Conservation (phyloP, 345 rosid species). For the Salix dunnii region DNA sequence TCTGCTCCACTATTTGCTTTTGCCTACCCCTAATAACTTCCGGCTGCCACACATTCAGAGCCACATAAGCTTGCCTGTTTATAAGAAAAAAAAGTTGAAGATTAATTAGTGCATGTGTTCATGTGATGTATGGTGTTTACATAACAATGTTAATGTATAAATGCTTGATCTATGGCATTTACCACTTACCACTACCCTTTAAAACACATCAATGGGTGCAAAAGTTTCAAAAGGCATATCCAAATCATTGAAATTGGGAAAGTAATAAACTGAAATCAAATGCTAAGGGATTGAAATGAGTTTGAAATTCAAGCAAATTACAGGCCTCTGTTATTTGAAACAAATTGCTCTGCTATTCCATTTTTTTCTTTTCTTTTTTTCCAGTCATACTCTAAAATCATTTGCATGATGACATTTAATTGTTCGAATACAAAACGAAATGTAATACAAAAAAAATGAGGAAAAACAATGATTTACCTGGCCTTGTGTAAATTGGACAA, state of each 20-base stretch:
- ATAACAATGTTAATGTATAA: too few species aligned
- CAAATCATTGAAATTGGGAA: background rate
- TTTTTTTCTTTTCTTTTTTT: too few species aligned
- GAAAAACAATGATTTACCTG: constrained; percentile 43
- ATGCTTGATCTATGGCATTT: too few species aligned
- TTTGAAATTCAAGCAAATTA: background rate
- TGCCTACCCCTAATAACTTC: constrained; percentile 64
- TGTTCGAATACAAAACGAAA: background rate
- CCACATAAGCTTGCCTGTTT: constrained; percentile 81
- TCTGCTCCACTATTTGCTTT: constrained; percentile 73
- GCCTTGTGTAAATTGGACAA: constrained; percentile 49
- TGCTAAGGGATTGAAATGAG: background rate
- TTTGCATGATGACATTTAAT: background rate
- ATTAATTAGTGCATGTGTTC: too few species aligned
- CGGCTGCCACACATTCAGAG: constrained; percentile 95
- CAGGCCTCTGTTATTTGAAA: too few species aligned
- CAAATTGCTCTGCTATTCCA: too few species aligned
- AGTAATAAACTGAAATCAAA: background rate
- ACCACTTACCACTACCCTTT: too few species aligned
- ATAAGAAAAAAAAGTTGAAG: background rate
- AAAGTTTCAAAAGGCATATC: background rate
- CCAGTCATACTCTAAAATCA: background rate
- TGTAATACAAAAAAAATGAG: background rate
- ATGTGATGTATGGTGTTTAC: too few species aligned
- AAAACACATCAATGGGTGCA: background rate